Percentiles rank a stretch among this genome's conserved stretches.
phyloP scores from a whole-genome alignment of 2,329 filamentous ascomycete species.

The Shiraia bambusicola region DNA sequence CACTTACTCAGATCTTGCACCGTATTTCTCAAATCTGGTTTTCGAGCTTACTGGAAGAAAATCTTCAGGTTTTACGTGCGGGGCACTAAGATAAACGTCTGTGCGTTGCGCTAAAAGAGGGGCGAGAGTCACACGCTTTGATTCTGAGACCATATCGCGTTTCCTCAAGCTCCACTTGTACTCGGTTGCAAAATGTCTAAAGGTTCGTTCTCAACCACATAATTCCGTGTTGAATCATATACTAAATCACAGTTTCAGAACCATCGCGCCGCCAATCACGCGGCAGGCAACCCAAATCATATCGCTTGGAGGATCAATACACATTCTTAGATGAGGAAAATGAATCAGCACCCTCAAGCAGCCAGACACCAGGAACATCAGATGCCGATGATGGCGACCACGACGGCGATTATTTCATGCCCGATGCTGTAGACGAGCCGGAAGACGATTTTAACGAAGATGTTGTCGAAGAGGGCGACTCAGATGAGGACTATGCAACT shows the following conservation, averaged over 20 bases:
- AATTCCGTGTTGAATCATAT: not conserved
- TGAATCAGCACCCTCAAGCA: conserved; percentile 9
- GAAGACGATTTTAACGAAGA: conserved; percentile 29
- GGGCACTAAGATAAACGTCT: conserved; percentile 15
- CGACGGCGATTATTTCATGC: conserved; percentile 26
- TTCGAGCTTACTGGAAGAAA: not conserved
- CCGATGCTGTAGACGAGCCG: conserved; percentile 25
- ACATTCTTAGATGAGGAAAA: conserved; percentile 24
- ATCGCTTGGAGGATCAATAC: conserved; percentile 25
- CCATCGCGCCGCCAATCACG: conserved; percentile 25
- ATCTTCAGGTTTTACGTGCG: not conserved
- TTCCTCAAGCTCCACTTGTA: not conserved
- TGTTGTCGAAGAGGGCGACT: conserved; percentile 32
- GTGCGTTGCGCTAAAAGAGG: conserved; percentile 17
- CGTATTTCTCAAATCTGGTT: not conserved
- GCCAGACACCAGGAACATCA: conserved; percentile 9
- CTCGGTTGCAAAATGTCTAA: conserved; percentile 3
- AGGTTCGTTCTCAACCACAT: not conserved
- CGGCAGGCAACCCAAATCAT: conserved; percentile 19
- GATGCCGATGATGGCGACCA: conserved; percentile 23
- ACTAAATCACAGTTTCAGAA: conserved; percentile 4
- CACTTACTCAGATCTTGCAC: not conserved
- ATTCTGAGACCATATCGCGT: conserved; percentile 1
- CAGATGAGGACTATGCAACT: conserved; percentile 14
- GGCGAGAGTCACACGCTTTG: conserved; percentile 4